Percentiles rank a stretch among this genome's conserved stretches.
Evolutionary conservation across 1,139 yeast species (phyloP).

Genomic region (Groenewaldozyma auringiensis): DNA sequence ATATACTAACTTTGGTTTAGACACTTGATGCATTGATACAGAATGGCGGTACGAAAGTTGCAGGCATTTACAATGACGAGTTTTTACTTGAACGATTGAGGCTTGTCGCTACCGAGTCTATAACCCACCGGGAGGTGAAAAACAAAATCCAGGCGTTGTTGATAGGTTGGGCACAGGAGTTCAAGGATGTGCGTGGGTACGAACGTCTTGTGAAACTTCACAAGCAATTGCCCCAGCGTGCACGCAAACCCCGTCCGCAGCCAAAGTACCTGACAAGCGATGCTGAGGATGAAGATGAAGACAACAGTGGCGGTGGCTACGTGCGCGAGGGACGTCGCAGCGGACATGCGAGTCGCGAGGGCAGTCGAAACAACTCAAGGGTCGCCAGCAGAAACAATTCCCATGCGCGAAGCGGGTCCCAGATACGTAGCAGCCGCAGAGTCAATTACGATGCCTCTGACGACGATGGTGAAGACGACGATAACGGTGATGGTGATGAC

Average conservation of each 20-base stretch:
- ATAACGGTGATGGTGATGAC: neutral
- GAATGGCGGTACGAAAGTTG: slow-evolving; percentile 53
- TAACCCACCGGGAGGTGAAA: slow-evolving; percentile 41
- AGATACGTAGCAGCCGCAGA: slow-evolving; percentile 3
- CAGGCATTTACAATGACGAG: slow-evolving; percentile 56
- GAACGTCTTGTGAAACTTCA: slow-evolving; percentile 45
- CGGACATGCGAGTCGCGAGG: slow-evolving; percentile 2
- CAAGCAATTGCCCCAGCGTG: slow-evolving; percentile 34
- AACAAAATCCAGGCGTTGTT: slow-evolving; percentile 44
- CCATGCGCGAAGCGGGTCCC: slow-evolving; percentile 7
- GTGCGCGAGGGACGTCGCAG: neutral
- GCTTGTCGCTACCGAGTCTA: slow-evolving; percentile 40
- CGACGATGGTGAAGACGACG: slow-evolving; percentile 10
- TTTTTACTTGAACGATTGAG: slow-evolving; percentile 61
- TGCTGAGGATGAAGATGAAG: slow-evolving; percentile 24
- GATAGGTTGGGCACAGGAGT: slow-evolving; percentile 57
- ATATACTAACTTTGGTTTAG: slow-evolving; percentile 7
- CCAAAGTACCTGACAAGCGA: slow-evolving; percentile 22
- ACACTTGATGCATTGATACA: slow-evolving; percentile 67
- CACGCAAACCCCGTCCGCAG: slow-evolving; percentile 27
- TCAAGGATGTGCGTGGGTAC: slow-evolving; percentile 45
- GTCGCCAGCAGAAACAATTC: slow-evolving; percentile 9
- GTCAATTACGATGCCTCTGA: slow-evolving; percentile 25
- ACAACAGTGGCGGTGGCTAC: slow-evolving; percentile 3
- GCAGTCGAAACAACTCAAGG: neutral